These are phyloP conservation scores for Papiliotrema laurentii DNA, from an alignment of 1,284 basidiomycete species.

Conservation along the genomic window DNA sequence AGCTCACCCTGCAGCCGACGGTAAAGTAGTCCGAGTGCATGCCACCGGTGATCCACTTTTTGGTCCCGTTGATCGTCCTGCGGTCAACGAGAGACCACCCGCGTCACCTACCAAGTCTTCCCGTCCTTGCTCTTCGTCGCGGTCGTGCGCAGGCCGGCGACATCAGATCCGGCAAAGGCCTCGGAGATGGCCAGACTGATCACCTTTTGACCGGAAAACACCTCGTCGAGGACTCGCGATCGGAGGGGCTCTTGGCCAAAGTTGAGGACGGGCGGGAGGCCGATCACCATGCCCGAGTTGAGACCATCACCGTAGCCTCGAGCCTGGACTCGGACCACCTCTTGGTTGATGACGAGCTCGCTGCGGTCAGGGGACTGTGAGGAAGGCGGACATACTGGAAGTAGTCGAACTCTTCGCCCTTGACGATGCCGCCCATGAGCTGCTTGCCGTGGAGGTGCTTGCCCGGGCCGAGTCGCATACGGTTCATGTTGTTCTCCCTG, in stretches of 20 bases:
- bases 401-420: constrained; percentile 83
- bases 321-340: constrained; percentile 69
- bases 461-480: constrained; percentile 80
- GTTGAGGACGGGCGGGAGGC: constrained; percentile 60
- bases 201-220: constrained; percentile 59
- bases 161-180: constrained; percentile 88
- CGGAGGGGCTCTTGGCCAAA: constrained; percentile 56
- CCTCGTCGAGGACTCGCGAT: constrained; percentile 67
- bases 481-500: constrained; percentile 67
- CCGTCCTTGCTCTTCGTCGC: constrained; percentile 80
- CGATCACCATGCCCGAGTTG: constrained; percentile 66
- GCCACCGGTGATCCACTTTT: constrained; percentile 91
- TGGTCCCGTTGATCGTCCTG: constrained; percentile 84
- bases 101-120: constrained; percentile 50
- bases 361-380: constrained; percentile 11
- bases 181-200: constrained; percentile 78
- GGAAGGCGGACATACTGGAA: constrained; percentile 43
- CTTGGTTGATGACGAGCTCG: constrained; percentile 80
- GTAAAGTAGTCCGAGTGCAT: constrained; percentile 49
- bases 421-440: constrained; percentile 75
- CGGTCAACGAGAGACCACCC: constrained; percentile 41
- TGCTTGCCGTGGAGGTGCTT: constrained; percentile 74
- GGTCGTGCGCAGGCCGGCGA: constrained; percentile 73
- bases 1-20: constrained; percentile 42
- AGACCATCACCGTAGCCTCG: constrained; percentile 79